Percentiles rank a stretch among this genome's conserved stretches.
Evolutionary conservation across 495 filamentous ascomycete genomes (phyloP).

Genomic region (Aeminium ludgeri): DNA sequence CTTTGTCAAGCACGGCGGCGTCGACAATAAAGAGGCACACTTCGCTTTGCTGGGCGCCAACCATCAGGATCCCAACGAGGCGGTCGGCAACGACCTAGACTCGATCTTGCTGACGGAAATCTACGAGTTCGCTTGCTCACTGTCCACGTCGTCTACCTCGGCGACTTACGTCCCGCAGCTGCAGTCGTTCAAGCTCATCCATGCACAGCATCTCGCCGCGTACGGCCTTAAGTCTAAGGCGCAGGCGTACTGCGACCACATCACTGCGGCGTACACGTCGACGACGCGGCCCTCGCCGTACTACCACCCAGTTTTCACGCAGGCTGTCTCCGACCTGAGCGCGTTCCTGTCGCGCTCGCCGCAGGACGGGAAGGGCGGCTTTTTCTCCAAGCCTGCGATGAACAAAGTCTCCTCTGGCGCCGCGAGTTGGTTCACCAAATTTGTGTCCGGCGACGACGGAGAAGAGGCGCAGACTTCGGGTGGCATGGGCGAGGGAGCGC

Average conservation of each 20-base stretch:
- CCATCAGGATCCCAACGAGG: slow-evolving; percentile 42
- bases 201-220: slow-evolving; percentile 71
- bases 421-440: slow-evolving; percentile 83
- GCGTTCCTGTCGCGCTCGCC: slow-evolving; percentile 69
- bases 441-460: slow-evolving; percentile 87
- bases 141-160: slow-evolving; percentile 34
- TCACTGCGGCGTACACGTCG: slow-evolving; percentile 58
- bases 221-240: slow-evolving; percentile 67
- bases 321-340: slow-evolving; percentile 64
- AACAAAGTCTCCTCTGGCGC: slow-evolving; percentile 79
- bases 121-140: slow-evolving; percentile 68
- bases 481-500: not conserved
- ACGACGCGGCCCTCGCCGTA: slow-evolving; percentile 73
- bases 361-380: slow-evolving; percentile 45
- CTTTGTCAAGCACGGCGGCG: slow-evolving; percentile 53
- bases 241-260: slow-evolving; percentile 77
- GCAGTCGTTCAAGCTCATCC: slow-evolving; percentile 71
- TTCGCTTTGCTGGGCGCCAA: slow-evolving; percentile 76
- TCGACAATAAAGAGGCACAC: slow-evolving; percentile 63
- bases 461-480: slow-evolving; percentile 39
- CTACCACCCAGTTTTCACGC: slow-evolving; percentile 56
- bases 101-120: slow-evolving; percentile 77
- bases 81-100: slow-evolving; percentile 62
- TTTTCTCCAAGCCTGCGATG: slow-evolving; percentile 89
- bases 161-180: slow-evolving; percentile 54